A percentile compares a stretch with the other conserved stretches of the same genome.
These are phyloP conservation scores for Erythrophleum fordii DNA, from an alignment of 306 rosid species.

Conservation along the genomic window DNA sequence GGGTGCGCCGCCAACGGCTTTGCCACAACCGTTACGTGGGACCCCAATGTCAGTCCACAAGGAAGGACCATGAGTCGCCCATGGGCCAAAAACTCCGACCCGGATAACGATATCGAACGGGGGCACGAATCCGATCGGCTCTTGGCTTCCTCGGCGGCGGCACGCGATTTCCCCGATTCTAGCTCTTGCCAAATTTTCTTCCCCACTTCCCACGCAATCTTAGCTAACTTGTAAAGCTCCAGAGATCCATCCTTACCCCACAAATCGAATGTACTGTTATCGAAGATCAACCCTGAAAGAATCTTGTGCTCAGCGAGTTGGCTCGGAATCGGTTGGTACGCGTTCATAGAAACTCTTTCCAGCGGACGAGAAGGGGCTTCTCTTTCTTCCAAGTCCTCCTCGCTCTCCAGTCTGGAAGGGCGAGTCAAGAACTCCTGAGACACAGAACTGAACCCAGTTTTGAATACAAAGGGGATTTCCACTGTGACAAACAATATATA, in stretches of 20 bases:
- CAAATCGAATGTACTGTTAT: constrained; percentile 53
- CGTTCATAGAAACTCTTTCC: constrained; percentile 45
- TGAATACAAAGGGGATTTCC: constrained; percentile 80
- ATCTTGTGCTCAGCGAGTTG: constrained; percentile 34
- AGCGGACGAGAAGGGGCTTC: constrained; percentile 70
- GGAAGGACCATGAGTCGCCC: constrained; percentile 71
- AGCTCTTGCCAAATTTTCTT: constrained; percentile 62
- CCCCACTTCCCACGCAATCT: constrained; percentile 63
- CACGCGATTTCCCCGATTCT: constrained; percentile 45
- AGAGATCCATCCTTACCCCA: constrained; percentile 42
- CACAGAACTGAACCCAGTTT: constrained; percentile 48
- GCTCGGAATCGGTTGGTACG: constrained; percentile 50
- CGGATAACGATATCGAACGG: constrained; percentile 59
- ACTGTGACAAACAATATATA: constrained; percentile 62
- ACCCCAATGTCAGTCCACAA: constrained; percentile 90
- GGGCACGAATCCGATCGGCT: constrained; percentile 60
- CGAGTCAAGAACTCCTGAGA: constrained; percentile 53
- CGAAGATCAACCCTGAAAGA: constrained; percentile 58
- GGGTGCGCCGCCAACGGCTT: constrained; percentile 55
- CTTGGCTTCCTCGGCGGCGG: constrained; percentile 10
- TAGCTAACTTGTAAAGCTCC: constrained; percentile 62
- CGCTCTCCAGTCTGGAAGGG: constrained; percentile 45
- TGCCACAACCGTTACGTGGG: constrained; percentile 80
- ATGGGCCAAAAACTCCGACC: constrained; percentile 53
- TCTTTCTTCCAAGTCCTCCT: constrained; percentile 54